Evolutionary conservation across 177 flowering plant species (phyloP).

Genomic region (Vitis hybrid): DNA sequence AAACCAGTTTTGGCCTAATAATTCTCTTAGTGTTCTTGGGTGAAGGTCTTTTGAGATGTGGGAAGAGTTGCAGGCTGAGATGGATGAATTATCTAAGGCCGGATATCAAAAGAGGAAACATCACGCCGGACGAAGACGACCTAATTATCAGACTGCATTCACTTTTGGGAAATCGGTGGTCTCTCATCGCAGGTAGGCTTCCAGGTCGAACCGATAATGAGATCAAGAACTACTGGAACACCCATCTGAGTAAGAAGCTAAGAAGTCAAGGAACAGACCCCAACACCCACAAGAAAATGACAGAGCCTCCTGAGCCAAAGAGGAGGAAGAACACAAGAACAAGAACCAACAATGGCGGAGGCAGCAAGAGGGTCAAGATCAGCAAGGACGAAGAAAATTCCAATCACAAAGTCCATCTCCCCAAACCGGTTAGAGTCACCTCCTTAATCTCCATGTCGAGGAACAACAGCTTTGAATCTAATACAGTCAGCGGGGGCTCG

Average conservation of each 20-base stretch:
- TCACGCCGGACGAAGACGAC: conserved; percentile 45
- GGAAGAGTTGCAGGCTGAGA: conserved; percentile 48
- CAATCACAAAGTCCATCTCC: conserved; percentile 29
- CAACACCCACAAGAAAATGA: conserved; percentile 18
- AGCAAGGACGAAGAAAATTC: background rate
- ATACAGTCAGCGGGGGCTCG: conserved; percentile 5
- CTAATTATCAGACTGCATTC: conserved; percentile 46
- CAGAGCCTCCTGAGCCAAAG: conserved; percentile 3
- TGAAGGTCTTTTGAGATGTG: conserved; percentile 41
- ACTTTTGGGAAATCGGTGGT: conserved; percentile 54
- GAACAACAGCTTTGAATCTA: conserved; percentile 29
- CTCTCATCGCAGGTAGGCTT: conserved; percentile 55
- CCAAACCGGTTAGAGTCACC: conserved; percentile 37
- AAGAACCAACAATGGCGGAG: conserved; percentile 10
- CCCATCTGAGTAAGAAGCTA: conserved; percentile 43
- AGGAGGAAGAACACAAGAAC: conserved; percentile 14
- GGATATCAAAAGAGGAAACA: conserved; percentile 46
- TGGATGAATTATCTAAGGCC: conserved; percentile 55
- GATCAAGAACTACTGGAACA: conserved; percentile 62
- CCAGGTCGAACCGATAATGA: conserved; percentile 66
- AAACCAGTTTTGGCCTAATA: background rate
- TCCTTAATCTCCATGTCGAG: conserved; percentile 21
- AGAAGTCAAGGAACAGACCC: conserved; percentile 30
- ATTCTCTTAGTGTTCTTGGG: background rate
- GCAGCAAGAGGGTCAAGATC: conserved; percentile 3